Evolutionary conservation across 257 asterid genomes (phyloP).

Genomic region (Solanum chiquidenum): DNA sequence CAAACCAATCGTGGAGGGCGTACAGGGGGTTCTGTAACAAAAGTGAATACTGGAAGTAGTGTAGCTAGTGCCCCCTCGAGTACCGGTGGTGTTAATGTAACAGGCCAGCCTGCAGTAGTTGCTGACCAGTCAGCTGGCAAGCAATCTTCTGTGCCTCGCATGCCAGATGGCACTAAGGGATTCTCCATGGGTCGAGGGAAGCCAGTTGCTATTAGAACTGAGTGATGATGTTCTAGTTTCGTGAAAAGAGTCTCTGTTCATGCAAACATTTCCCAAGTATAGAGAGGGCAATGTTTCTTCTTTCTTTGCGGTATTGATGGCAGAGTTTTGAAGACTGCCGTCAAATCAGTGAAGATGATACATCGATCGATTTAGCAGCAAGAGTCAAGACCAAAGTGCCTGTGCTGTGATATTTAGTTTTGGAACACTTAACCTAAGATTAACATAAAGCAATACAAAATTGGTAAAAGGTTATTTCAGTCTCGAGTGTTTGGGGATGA

Average conservation of each 20-base stretch:
- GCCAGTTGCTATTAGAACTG: slow-evolving; percentile 34
- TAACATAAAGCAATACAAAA: background rate
- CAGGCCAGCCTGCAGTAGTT: slow-evolving; percentile 2
- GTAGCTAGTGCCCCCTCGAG: background rate
- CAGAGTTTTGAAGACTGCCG: background rate
- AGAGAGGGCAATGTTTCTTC: background rate
- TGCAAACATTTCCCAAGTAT: slow-evolving; percentile 2
- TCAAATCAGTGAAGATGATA: background rate
- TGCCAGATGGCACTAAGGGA: slow-evolving; percentile 96
- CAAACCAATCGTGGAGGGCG: slow-evolving; percentile 21
- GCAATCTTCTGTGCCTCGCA: slow-evolving; percentile 65
- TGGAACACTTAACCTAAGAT: background rate
- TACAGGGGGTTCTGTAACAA: slow-evolving; percentile 14
- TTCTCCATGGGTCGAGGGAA: slow-evolving; percentile 94
- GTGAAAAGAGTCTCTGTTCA: background rate
- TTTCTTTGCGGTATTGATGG: background rate
- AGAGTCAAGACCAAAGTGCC: background rate
- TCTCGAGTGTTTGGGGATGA: background rate
- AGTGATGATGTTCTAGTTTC: slow-evolving; percentile 8
- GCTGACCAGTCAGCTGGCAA: slow-evolving; percentile 32
- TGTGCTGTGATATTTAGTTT: background rate
- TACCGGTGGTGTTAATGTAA: background rate
- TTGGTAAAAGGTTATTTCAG: background rate
- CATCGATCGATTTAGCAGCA: background rate
- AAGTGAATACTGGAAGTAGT: background rate